Evolutionary conservation across 1,284 basidiomycete genomes (phyloP).

Genomic region (Malassezia caprae): DNA sequence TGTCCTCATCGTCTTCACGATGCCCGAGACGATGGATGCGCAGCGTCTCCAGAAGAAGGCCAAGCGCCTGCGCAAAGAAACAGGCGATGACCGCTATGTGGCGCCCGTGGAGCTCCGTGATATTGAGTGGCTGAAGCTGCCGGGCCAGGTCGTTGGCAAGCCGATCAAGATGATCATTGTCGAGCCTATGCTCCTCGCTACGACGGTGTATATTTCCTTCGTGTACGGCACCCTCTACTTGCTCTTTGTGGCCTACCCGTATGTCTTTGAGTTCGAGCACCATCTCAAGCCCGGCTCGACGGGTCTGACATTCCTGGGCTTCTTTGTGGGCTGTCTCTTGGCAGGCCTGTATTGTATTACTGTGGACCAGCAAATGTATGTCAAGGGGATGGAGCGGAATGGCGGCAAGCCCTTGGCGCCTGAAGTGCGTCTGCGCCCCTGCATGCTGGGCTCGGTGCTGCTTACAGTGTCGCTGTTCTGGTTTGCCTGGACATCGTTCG

Average conservation of each 20-base stretch:
- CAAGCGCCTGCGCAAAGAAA: constrained; percentile 54
- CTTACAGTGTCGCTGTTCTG: constrained; percentile 50
- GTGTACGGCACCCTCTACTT: constrained; percentile 53
- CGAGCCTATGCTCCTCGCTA: constrained; percentile 66
- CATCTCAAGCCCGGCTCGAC: constrained; percentile 35
- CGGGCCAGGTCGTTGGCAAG: constrained; percentile 60
- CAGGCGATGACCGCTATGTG: constrained; percentile 58
- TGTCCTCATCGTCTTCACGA: constrained; percentile 57
- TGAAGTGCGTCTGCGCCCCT: constrained; percentile 34
- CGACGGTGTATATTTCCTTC: constrained; percentile 69
- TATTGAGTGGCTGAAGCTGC: constrained; percentile 14
- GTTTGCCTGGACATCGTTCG: constrained; percentile 36
- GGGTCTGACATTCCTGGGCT: constrained; percentile 46
- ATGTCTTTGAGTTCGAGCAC: constrained; percentile 42
- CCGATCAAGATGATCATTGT: constrained; percentile 52
- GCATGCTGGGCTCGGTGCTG: constrained; percentile 43
- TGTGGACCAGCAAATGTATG: constrained; percentile 35
- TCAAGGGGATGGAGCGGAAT: constrained; percentile 26
- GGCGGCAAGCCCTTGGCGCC: constrained; percentile 28
- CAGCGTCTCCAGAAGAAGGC: constrained; percentile 55
- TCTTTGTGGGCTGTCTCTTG: constrained; percentile 37
- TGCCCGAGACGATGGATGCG: constrained; percentile 64
- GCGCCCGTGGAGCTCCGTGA: constrained; percentile 32
- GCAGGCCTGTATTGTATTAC: constrained; percentile 25
- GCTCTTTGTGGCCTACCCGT: constrained; percentile 44